Conservation (phyloP, 768 basidiomycete genomes). For the Tephrocybe rancida region DNA sequence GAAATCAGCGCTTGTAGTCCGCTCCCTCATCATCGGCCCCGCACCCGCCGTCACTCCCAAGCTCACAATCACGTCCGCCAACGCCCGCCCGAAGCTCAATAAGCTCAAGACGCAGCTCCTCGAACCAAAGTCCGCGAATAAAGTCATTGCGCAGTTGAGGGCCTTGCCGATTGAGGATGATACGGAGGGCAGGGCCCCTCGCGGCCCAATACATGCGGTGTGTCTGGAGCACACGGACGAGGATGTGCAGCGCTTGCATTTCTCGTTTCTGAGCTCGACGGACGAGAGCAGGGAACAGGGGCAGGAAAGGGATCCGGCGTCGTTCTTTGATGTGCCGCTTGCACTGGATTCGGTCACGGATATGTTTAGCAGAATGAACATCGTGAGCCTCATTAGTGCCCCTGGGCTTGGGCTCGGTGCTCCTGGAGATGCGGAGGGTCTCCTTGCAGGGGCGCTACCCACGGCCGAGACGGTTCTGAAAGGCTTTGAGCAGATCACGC, state of each 20-base stretch:
- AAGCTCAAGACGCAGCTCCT: conserved; percentile 71
- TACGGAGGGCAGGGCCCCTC: conserved; percentile 17
- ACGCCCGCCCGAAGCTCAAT: conserved; percentile 54
- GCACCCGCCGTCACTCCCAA: conserved; percentile 32
- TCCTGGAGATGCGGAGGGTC: conserved; percentile 65
- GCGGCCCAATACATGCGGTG: conserved; percentile 74
- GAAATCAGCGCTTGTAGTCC: conserved; percentile 63
- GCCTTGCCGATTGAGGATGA: conserved; percentile 50
- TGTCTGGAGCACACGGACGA: conserved; percentile 66
- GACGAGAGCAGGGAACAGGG: not conserved
- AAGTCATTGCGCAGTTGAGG: conserved; percentile 72
- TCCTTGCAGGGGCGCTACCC: conserved; percentile 76
- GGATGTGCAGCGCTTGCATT: conserved; percentile 63
- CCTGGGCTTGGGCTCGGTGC: conserved; percentile 75
- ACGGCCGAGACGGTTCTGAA: conserved; percentile 71
- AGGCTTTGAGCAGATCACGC: conserved; percentile 72
- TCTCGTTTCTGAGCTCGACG: conserved; percentile 42
- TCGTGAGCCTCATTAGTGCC: conserved; percentile 60
- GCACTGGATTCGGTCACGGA: conserved; percentile 51
- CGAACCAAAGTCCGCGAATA: conserved; percentile 67
- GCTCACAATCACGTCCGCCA: conserved; percentile 41
- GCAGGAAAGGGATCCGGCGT: not conserved
- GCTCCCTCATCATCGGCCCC: conserved; percentile 69
- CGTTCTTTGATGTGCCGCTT: conserved; percentile 44
- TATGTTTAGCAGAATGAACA: conserved; percentile 58